A percentile compares a stretch with the other conserved stretches of the same genome.
Conservation (phyloP, 805 yeast genomes). For the Yamadazyma scolyti region DNA sequence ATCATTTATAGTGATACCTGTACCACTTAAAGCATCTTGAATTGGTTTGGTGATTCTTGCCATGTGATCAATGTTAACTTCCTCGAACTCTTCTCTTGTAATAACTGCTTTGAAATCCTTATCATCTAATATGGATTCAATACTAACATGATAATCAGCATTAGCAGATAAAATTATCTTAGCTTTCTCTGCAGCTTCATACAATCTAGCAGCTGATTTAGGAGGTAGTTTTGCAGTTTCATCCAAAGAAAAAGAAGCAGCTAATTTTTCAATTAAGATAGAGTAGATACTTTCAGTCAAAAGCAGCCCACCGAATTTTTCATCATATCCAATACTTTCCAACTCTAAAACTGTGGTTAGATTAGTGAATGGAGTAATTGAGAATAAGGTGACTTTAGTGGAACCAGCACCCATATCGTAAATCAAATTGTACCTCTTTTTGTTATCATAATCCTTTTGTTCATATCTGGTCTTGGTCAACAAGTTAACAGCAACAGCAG, state of each 20-base stretch:
- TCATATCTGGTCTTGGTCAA: conserved; percentile 50
- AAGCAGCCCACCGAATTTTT: conserved; percentile 69
- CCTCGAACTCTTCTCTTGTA: conserved; percentile 83
- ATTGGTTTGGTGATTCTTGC: conserved; percentile 54
- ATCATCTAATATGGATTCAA: conserved; percentile 74
- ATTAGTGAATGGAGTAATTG: conserved; percentile 46
- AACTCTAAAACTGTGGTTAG: conserved; percentile 50
- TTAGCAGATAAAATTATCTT: conserved; percentile 87
- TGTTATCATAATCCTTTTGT: conserved; percentile 28
- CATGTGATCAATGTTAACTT: conserved; percentile 40
- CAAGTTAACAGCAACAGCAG: conserved; percentile 85
- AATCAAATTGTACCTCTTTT: conserved; percentile 59
- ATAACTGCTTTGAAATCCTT: conserved; percentile 65
- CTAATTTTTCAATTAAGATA: conserved; percentile 57
- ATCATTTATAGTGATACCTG: conserved; percentile 28
- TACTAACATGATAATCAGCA: conserved; percentile 66
- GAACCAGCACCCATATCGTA: conserved; percentile 95
- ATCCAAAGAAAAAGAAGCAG: conserved; percentile 34
- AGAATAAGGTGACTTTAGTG: conserved; percentile 80
- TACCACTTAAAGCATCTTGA: conserved; percentile 41
- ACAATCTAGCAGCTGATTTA: conserved; percentile 62
- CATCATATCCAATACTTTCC: conserved; percentile 68
- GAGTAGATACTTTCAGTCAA: conserved; percentile 66
- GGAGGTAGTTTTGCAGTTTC: conserved; percentile 43
- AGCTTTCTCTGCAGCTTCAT: conserved; percentile 85